Percentiles rank a stretch among this genome's conserved stretches.
Conservation (phyloP, 805 yeast species). For the Myxozyma nipponensis region DNA sequence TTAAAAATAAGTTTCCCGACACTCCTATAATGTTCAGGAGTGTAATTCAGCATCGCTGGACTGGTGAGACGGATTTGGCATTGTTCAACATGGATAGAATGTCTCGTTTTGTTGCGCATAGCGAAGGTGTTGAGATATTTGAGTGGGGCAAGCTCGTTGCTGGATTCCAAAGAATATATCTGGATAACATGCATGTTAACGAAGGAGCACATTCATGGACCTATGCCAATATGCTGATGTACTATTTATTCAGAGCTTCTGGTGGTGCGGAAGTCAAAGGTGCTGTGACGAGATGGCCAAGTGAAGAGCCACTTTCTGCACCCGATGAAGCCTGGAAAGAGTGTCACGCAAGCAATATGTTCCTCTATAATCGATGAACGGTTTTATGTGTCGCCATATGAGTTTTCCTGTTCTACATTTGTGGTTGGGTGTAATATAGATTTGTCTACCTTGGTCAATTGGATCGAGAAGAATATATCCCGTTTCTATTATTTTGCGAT, state of each 20-base stretch:
- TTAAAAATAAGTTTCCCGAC: conserved; percentile 1
- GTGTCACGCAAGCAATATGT: conserved; percentile 12
- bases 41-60: conserved; percentile 8
- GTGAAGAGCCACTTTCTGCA: background rate
- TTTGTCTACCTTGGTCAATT: no score
- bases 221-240: conserved; percentile 18
- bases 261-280: conserved; percentile 20
- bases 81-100: conserved; percentile 16
- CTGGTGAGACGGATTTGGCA: conserved; percentile 13
- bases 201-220: conserved; percentile 4
- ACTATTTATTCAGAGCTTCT: conserved; percentile 20
- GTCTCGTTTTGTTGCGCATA: conserved; percentile 15
- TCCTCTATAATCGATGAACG: conserved; percentile 5
- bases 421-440: background rate
- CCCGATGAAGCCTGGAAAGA: conserved; percentile 18
- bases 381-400: no score
- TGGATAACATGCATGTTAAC: conserved; percentile 19
- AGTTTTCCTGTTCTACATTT: background rate
- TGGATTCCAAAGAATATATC: conserved; percentile 9
- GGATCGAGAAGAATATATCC: no score
- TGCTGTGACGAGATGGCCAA: conserved; percentile 13
- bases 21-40: conserved; percentile 17
- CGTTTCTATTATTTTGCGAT: no score
- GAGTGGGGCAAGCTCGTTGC: conserved; percentile 18
- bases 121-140: conserved; percentile 12